Conservation (phyloP, 768 basidiomycete genomes). For the Calocybe cyanea region DNA sequence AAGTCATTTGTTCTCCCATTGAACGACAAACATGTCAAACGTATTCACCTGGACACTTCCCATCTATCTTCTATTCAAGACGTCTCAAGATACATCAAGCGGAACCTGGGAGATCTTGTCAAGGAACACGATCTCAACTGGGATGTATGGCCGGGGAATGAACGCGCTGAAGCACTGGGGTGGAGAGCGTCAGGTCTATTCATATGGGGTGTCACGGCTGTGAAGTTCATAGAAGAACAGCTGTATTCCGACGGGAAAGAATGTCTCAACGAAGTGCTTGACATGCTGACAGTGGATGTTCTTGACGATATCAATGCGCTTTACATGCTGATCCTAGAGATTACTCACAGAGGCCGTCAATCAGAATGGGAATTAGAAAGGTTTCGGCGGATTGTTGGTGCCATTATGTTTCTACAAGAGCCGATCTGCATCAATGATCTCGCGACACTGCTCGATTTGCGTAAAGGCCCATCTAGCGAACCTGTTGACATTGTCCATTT, state of each 20-base stretch:
- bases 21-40: conserved; percentile 6
- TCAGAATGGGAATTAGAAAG: conserved; percentile 12
- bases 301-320: conserved; percentile 3
- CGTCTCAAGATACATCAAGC: conserved; percentile 6
- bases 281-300: conserved; percentile 6
- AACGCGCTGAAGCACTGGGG: conserved; percentile 4
- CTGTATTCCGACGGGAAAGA: conserved; percentile 7
- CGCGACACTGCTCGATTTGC: conserved; percentile 3
- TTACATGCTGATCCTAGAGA: conserved; percentile 11
- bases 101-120: conserved; percentile 3
- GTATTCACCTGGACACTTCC: conserved; percentile 11
- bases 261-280: conserved; percentile 7
- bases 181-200: conserved; percentile 13
- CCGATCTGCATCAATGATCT: conserved; percentile 11
- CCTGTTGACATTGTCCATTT: conserved; percentile 11
- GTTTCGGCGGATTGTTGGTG: conserved; percentile 14
- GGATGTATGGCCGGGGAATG: conserved; percentile 13
- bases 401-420: conserved; percentile 8
- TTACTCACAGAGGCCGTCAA: neutral
- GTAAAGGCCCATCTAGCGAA: neutral
- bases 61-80: conserved; percentile 5
- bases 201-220: conserved; percentile 11
- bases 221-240: conserved; percentile 7
- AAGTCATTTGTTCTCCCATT: conserved; percentile 2
- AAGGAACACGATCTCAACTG: conserved; percentile 5